Conservation (phyloP, 257 asterid genomes). For the Cynanchum wilfordii region DNA sequence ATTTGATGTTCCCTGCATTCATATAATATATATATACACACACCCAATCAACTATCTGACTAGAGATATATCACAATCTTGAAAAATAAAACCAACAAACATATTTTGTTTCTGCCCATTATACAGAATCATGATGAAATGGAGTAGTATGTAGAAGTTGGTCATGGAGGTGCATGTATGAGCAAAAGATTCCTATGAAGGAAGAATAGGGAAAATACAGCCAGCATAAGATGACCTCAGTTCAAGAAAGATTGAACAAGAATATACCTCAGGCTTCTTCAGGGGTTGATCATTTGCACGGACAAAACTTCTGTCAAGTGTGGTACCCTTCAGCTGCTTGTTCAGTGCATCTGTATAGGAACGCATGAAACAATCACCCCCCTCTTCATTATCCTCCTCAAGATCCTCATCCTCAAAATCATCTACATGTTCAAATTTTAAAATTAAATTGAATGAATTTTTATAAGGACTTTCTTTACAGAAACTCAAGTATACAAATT, state of each 20-base stretch:
- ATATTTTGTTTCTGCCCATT: background rate
- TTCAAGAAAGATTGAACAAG: background rate
- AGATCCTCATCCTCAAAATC: slow-evolving; percentile 50
- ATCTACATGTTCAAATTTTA: slow-evolving; percentile 39
- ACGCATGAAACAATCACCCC: slow-evolving; percentile 54
- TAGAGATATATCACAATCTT: background rate
- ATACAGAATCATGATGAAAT: background rate
- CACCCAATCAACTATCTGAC: slow-evolving; percentile 1
- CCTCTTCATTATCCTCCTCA: slow-evolving; percentile 44
- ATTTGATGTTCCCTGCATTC: slow-evolving; percentile 56
- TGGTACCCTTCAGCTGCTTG: slow-evolving; percentile 70
- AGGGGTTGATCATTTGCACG: slow-evolving; percentile 49
- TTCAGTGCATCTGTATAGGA: slow-evolving; percentile 66
- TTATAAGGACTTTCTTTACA: background rate
- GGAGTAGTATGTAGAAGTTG: background rate
- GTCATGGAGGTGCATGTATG: background rate
- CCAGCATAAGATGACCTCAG: background rate
- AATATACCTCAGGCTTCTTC: slow-evolving; percentile 57
- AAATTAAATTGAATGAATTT: background rate
- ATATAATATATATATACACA: background rate
- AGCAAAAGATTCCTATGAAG: background rate
- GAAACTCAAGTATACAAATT: background rate
- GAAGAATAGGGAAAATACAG: background rate
- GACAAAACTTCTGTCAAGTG: slow-evolving; percentile 62
- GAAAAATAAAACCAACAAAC: background rate